Conservation (phyloP, 208 protist species). For the Herpetomonas muscarum region DNA sequence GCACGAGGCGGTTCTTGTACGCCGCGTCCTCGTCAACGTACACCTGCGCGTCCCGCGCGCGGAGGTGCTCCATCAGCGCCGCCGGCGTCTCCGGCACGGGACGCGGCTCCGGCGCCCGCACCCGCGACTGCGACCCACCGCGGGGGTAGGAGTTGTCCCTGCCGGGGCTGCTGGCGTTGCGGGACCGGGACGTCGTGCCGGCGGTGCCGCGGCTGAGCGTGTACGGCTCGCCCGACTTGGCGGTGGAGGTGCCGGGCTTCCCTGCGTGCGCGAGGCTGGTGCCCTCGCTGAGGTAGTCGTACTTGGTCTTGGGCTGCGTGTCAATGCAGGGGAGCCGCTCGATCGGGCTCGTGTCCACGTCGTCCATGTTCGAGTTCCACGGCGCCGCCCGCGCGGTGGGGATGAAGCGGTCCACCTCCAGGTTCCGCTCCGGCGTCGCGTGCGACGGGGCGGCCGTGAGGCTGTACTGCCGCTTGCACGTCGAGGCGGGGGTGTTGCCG, state of each 20-base stretch:
- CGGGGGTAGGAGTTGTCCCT: too few relatives aligned
- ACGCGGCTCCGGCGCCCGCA: too few relatives aligned
- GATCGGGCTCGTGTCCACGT: conserved; percentile 6
- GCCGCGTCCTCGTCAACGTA: conserved; percentile 16
- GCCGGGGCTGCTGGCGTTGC: too few relatives aligned
- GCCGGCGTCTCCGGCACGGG: too few relatives aligned
- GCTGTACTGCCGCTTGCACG: conserved; percentile 30
- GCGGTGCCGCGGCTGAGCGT: too few relatives aligned
- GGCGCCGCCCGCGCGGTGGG: conserved; percentile 1
- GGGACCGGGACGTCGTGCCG: too few relatives aligned
- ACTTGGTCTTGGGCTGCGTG: conserved; percentile 23
- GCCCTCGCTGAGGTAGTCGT: conserved; percentile 20
- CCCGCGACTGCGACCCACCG: too few relatives aligned
- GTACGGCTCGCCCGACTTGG: too few relatives aligned
- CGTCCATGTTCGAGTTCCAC: conserved; percentile 34
- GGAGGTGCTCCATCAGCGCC: too few relatives aligned
- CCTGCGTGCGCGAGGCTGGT: conserved; percentile 1
- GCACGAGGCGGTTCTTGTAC: conserved; percentile 13
- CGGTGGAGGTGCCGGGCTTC: not conserved
- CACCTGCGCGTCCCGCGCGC: conserved; percentile 16
- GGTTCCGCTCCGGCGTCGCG: conserved; percentile 8
- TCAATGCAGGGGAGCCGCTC: conserved; percentile 37
- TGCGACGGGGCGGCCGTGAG: conserved; percentile 20
- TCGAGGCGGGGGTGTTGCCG: conserved; percentile 5
- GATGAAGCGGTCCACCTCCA: conserved; percentile 18